Evolutionary conservation across 495 filamentous ascomycete species (phyloP).

Genomic region (Poronia punctata): DNA sequence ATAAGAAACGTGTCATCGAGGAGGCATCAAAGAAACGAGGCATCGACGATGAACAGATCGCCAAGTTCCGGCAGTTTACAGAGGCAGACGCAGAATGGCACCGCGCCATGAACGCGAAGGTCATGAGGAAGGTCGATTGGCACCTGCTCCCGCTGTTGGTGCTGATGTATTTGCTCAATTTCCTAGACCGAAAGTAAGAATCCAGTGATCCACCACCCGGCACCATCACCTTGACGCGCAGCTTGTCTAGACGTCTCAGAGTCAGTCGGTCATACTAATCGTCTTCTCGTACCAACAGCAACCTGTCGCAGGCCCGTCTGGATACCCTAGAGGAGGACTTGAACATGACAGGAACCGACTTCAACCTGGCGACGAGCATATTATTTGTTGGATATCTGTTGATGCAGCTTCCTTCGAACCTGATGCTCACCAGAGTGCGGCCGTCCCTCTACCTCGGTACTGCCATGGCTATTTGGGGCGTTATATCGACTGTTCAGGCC

Average conservation of each 20-base stretch:
- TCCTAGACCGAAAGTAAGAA: slow-evolving; percentile 35
- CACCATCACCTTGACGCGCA: too few species aligned
- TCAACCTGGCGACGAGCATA: slow-evolving; percentile 51
- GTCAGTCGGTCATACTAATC: too few species aligned
- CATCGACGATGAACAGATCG: slow-evolving; percentile 17
- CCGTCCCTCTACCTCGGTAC: slow-evolving; percentile 37
- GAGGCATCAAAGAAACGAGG: slow-evolving; percentile 4
- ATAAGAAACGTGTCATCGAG: slow-evolving; percentile 8
- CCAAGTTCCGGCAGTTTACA: slow-evolving; percentile 18
- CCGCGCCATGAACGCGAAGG: slow-evolving; percentile 12
- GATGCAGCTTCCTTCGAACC: slow-evolving; percentile 51
- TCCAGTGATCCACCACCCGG: too few species aligned
- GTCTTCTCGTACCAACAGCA: too few species aligned
- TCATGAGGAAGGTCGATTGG: slow-evolving; percentile 35
- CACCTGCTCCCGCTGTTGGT: slow-evolving; percentile 35
- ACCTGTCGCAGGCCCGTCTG: slow-evolving; percentile 36
- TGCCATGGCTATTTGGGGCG: slow-evolving; percentile 56
- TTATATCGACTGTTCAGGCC: slow-evolving; percentile 51
- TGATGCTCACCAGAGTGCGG: slow-evolving; percentile 39
- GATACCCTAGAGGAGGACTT: slow-evolving; percentile 41
- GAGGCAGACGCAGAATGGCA: slow-evolving; percentile 22
- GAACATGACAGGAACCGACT: slow-evolving; percentile 38
- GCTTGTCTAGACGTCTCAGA: too few species aligned
- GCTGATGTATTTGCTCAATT: slow-evolving; percentile 40
- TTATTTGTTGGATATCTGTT: slow-evolving; percentile 51